These are phyloP conservation scores for Cubamyces lactineus DNA, from an alignment of 768 basidiomycete genomes.

Conservation along the genomic window DNA sequence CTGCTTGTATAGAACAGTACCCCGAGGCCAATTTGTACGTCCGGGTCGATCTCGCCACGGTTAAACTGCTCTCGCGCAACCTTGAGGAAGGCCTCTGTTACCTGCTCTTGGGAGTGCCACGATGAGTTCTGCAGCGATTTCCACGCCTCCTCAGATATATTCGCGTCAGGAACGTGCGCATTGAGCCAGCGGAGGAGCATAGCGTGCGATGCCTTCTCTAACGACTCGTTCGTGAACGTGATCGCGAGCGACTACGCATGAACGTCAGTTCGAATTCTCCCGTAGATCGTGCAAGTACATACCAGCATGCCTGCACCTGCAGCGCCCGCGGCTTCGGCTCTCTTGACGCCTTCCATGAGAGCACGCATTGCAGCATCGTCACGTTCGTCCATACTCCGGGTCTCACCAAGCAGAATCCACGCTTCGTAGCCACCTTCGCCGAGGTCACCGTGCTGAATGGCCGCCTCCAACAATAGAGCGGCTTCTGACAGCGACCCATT, in stretches of 20 bases:
- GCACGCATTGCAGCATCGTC: slow-evolving; percentile 85
- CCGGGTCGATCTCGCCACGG: slow-evolving; percentile 75
- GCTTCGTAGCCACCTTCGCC: slow-evolving; percentile 86
- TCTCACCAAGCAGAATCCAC: slow-evolving; percentile 92
- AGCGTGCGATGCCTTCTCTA: slow-evolving; percentile 82
- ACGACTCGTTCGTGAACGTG: slow-evolving; percentile 93
- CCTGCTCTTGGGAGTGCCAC: slow-evolving; percentile 82
- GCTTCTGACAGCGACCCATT: slow-evolving; percentile 90
- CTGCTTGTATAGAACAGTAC: slow-evolving; percentile 88
- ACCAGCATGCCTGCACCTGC: slow-evolving; percentile 77
- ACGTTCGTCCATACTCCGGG: slow-evolving; percentile 86
- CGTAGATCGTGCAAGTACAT: slow-evolving; percentile 33
- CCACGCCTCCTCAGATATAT: slow-evolving; percentile 58
- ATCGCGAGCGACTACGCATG: slow-evolving; percentile 82
- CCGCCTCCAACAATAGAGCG: slow-evolving; percentile 85
- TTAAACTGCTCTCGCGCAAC: slow-evolving; percentile 84
- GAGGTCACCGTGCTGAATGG: slow-evolving; percentile 79
- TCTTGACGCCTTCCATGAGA: slow-evolving; percentile 68
- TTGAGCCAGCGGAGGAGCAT: slow-evolving; percentile 87
- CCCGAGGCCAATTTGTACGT: slow-evolving; percentile 92
- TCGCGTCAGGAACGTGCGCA: slow-evolving; percentile 61
- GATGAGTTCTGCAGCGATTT: slow-evolving; percentile 57
- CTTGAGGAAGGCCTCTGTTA: slow-evolving; percentile 82
- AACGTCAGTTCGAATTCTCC: slow-evolving; percentile 18
- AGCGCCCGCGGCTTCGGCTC: slow-evolving; percentile 66